Base-by-base conservation (phyloP, 2,329 filamentous ascomycete genomes). In the Chrysoporthe deuterocubensis region DNA sequence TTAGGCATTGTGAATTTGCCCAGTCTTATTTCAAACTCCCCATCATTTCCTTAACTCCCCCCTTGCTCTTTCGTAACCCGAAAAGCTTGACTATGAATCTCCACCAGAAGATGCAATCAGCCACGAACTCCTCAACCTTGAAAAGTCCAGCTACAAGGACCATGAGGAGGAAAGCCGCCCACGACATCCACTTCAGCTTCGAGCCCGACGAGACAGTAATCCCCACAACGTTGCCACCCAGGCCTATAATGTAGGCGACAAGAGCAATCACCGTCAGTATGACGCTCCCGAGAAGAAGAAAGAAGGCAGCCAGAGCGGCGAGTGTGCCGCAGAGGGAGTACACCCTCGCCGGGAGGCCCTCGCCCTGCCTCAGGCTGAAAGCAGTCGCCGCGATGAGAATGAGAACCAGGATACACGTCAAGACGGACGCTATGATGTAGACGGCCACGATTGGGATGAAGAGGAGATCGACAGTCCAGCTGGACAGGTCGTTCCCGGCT, bases 371-470 rank as follows among this genome's bases (percentile, higher is more conserved):
- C 50, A 67, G 40, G n/a, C 54, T 60, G 34, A 48, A 43, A 4
- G 42, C 44, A 26, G 50, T 62, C 48, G 62, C 66, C 21, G 58
- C 58, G 26, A 65, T 14, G 57, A 69, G 68, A 26, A 67, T 6
- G 13, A 69, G 58, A 26, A 69, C 40, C 62, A 69, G 62, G 21
- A 69, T n/a, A n/a, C 44, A 44, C 26, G 44, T 56, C 61, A 69
- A 60, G 44, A 65, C 46, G 34, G 43, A 37, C 14, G 68, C 65
- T 14, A 65, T 8, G 50, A 52, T 57, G 65, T 67, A 69, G 44
- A 69, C 54, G 68, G 26, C 68, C 58, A 69, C 68, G 66, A 69
- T 69, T 52, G 68, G 68, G 43, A 65, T 58, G 58, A 69, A 69
- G 42, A 69, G 62, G 8, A 69, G 62, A 37, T 67, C 60, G 65